A percentile compares a stretch with the other conserved stretches of the same genome.
These are phyloP conservation scores for Backusella westeae DNA, from an alignment of 192 early-diverging fungal genomes.

Conservation along the genomic window DNA sequence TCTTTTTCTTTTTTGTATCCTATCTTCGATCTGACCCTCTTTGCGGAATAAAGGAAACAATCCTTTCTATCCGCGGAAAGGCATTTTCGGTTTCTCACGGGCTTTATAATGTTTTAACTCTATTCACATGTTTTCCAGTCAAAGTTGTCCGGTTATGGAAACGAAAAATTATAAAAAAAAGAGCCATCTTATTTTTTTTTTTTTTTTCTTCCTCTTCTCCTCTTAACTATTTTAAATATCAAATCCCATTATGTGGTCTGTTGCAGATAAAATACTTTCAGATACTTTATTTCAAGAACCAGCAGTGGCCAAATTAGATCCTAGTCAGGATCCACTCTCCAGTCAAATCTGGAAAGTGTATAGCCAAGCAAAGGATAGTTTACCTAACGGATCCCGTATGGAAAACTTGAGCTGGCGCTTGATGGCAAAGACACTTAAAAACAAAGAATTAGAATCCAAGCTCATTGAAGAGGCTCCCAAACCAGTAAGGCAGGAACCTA, in stretches of 20 bases:
- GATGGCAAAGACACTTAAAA: constrained; percentile 63
- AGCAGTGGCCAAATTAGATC: not conserved
- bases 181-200: not conserved
- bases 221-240: not conserved
- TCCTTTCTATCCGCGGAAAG: not conserved
- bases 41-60: not conserved
- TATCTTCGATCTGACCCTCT: not conserved
- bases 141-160: not conserved
- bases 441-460: constrained; percentile 21
- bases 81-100: not conserved
- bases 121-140: not conserved
- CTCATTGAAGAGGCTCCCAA: not conserved
- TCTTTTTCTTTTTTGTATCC: not conserved
- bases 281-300: not conserved
- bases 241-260: not conserved
- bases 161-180: not conserved
- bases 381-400: constrained; percentile 72
- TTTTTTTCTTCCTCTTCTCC: not conserved
- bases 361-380: constrained; percentile 72
- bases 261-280: constrained; percentile 20
- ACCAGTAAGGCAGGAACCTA: not conserved
- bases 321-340: constrained; percentile 46
- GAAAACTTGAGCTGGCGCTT: constrained; percentile 84
- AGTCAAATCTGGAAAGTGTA: constrained; percentile 71
- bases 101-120: not conserved